Base-by-base conservation (phyloP, 345 rosid genomes). In the Combretum micranthum region DNA sequence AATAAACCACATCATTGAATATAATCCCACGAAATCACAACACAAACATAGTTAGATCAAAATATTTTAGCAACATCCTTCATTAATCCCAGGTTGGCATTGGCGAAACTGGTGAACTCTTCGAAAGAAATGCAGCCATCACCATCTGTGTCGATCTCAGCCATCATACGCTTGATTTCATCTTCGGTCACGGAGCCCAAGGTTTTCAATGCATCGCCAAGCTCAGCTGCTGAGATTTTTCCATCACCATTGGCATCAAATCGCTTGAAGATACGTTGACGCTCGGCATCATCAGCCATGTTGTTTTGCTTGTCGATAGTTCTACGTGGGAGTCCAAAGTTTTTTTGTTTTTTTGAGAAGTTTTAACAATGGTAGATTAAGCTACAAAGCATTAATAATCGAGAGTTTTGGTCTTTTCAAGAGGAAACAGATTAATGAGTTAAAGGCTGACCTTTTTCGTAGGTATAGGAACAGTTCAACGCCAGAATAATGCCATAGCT, bases 161-260 rank as follows among this genome's bases (percentile, higher is more conserved):
- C 76, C 98, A 92, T 92, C 98, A 88, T 92, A 20, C 83, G 72
- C 25, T 76, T 74, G 20, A 86, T 43, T 62, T 92, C 98, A 0
- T 83, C 98, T 0, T 39, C 49, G 0, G 89, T 78, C 65, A 83
- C 84, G 0, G 88, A 75, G 1, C 89, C 87, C 0, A 88, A 87
- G 13, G 77, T 61, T 78, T 86, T 83, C 58, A 86, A 65, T 44
- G 90, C 74, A 4, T 86, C 90, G 5, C 89, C 92, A 1, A 92
- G 85, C 87, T 92, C 98, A 0, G 83, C 0, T 6, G 90, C 63
- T 0, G 96, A 92, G 73, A 92, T 92, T 46, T 77, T 75, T 3
- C 90, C 95, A n/a, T 92, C 96, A 0, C 93, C 93, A 2, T 92
- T 81, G 39, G 85, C 77, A 52, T 88, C 98, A 18, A 86, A 88